Evolutionary conservation across 805 yeast species (phyloP).

Genomic region (Clavispora vitiphila): DNA sequence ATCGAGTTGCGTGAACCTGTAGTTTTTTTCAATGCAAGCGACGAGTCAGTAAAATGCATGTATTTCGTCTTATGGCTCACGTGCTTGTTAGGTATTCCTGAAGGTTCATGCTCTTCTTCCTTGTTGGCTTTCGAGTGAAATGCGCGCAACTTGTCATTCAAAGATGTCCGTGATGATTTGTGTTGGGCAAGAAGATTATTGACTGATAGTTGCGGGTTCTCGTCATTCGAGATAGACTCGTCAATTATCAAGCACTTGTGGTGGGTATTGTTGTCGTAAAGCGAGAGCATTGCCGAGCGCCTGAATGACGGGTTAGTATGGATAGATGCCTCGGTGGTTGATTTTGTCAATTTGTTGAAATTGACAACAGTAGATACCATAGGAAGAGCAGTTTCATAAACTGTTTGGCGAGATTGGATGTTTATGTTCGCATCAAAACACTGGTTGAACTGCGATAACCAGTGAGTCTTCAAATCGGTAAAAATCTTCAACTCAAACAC

Average conservation of each 20-base stretch:
- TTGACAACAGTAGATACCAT: conserved; percentile 19
- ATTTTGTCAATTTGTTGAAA: conserved; percentile 22
- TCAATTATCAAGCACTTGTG: conserved; percentile 32
- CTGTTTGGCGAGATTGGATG: conserved; percentile 13
- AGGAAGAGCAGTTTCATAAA: conserved; percentile 23
- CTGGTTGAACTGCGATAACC: conserved; percentile 29
- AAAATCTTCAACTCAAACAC: conserved; percentile 33
- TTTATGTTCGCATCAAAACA: conserved; percentile 27
- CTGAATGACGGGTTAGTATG: conserved; percentile 42
- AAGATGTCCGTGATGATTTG: conserved; percentile 30
- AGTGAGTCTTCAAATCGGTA: conserved; percentile 37
- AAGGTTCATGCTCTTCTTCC: neutral
- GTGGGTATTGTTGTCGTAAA: conserved; percentile 33
- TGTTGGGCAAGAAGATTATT: conserved; percentile 36
- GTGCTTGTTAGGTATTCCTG: neutral
- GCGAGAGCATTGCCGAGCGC: conserved; percentile 41
- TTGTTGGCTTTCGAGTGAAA: conserved; percentile 12
- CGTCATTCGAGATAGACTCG: conserved; percentile 18
- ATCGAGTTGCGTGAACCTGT: conserved; percentile 1
- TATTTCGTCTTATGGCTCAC: conserved; percentile 24
- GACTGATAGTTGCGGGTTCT: conserved; percentile 35
- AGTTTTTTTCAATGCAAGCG: conserved; percentile 32
- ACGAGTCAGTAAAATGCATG: conserved; percentile 37
- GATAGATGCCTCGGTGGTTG: conserved; percentile 32
- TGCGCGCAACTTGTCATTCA: conserved; percentile 26